Conservation (phyloP, 352 stramenopile genomes). For the Phytophthora hibernalis region DNA sequence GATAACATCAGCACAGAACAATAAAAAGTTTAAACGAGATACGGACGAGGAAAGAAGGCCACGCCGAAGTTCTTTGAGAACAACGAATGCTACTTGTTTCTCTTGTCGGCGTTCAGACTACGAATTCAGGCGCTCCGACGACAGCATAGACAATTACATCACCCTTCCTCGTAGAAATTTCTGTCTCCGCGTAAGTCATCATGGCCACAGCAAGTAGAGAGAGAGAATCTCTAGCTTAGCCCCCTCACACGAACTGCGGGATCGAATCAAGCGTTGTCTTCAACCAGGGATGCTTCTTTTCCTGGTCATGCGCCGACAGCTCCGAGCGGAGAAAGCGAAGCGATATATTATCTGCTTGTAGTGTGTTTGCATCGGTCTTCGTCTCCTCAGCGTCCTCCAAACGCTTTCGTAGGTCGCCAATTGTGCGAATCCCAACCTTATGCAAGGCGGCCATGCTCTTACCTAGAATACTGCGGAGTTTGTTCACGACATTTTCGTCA, state of each 20-base stretch:
- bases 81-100: no score
- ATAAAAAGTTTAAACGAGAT: no score
- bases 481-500: background rate
- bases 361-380: background rate
- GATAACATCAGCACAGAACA: no score
- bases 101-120: no score
- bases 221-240: background rate
- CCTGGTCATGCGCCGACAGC: background rate
- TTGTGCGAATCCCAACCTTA: background rate
- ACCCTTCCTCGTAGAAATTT: no score
- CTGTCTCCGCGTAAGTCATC: no score
- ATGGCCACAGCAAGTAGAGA: background rate
- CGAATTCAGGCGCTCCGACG: no score
- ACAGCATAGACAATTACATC: no score
- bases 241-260: background rate
- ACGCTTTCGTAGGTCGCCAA: background rate
- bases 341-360: background rate
- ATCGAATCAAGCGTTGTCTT: background rate
- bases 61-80: no score
- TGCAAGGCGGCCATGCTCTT: background rate
- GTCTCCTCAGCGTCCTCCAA: background rate
- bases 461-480: background rate
- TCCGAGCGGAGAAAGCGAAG: background rate
- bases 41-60: no score
- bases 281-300: background rate